Conservation (phyloP, 352 stramenopile species). For the Aphanomyces stellatus region DNA sequence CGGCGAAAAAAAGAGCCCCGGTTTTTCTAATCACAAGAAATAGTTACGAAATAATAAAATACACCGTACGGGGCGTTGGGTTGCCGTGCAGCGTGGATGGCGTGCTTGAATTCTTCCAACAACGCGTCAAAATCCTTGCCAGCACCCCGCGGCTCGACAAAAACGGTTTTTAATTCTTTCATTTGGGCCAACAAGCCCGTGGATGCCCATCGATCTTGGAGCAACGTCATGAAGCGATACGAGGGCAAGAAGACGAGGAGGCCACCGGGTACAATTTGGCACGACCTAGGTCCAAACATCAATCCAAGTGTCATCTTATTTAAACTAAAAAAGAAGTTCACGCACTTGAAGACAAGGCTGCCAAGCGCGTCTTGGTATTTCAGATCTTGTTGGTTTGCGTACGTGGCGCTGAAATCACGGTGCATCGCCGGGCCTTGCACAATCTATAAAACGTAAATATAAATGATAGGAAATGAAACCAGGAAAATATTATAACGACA, state of each 20-base stretch:
- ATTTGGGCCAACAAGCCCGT: slow-evolving; percentile 58
- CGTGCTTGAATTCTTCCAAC: slow-evolving; percentile 62
- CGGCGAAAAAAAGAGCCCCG: slow-evolving; percentile 93
- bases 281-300: neutral
- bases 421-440: slow-evolving; percentile 47
- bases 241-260: slow-evolving; percentile 85
- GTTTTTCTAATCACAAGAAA: slow-evolving; percentile 29
- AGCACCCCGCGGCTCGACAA: slow-evolving; percentile 54
- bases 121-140: slow-evolving; percentile 77
- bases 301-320: neutral
- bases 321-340: neutral
- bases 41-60: too few species aligned
- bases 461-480: neutral
- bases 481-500: too few species aligned
- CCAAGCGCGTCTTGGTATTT: slow-evolving; percentile 78
- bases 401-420: slow-evolving; percentile 62
- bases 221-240: slow-evolving; percentile 70
- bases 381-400: slow-evolving; percentile 72
- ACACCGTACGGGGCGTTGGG: neutral
- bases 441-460: slow-evolving; percentile 22
- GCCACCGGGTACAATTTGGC: slow-evolving; percentile 52
- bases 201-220: slow-evolving; percentile 52
- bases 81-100: slow-evolving; percentile 26
- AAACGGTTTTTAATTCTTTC: slow-evolving; percentile 50
- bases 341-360: slow-evolving; percentile 60